A percentile compares a stretch with the other conserved stretches of the same genome.
Conservation (phyloP, 2,329 filamentous ascomycete genomes). For the Arthrobotrys iridis region DNA sequence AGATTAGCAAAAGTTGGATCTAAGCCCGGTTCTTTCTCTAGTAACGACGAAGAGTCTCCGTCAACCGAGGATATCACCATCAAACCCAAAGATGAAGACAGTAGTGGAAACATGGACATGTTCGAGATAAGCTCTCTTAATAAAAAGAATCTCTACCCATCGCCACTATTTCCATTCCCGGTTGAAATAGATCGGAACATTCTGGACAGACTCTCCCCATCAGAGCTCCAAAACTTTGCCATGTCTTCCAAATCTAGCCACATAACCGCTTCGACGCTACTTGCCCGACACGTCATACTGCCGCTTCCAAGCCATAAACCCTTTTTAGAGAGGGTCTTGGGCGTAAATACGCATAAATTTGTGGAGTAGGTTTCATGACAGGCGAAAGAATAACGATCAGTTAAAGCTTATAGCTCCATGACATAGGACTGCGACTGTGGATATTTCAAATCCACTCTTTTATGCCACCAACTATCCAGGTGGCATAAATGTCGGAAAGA, state of each 20-base stretch:
- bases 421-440: conserved; percentile 15
- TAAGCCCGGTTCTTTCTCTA: no score
- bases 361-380: conserved; percentile 5
- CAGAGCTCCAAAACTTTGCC: conserved; percentile 16
- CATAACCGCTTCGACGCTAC: conserved; percentile 6
- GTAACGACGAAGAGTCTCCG: no score
- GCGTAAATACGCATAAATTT: neutral
- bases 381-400: neutral
- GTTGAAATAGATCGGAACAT: conserved; percentile 3
- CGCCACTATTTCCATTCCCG: neutral
- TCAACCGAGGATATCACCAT: neutral
- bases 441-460: conserved; percentile 27
- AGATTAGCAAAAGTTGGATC: no score
- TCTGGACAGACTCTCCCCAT: conserved; percentile 2
- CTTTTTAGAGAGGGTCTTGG: neutral
- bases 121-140: neutral
- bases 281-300: neutral
- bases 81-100: neutral
- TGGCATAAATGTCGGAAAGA: conserved; percentile 13
- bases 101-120: neutral
- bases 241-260: conserved; percentile 25
- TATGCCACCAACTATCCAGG: conserved; percentile 21
- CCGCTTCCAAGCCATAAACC: neutral
- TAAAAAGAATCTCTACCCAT: neutral
- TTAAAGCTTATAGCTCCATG: neutral